phyloP scores from a whole-genome alignment of 345 rosid genomes.

The Brassica napus region DNA sequence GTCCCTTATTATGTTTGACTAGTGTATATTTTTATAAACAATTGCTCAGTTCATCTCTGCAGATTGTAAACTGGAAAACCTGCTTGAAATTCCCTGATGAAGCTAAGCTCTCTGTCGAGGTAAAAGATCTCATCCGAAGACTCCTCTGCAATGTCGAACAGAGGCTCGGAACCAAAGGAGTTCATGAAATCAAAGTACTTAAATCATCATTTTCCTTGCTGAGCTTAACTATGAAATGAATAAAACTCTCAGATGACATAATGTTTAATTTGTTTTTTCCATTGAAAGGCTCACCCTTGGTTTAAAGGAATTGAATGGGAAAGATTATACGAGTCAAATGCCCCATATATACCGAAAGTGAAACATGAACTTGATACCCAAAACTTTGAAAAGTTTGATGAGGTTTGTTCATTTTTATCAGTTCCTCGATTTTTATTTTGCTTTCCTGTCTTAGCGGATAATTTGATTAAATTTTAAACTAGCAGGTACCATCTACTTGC shows the following conservation, averaged over 20 bases:
- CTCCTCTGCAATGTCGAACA: conserved; percentile 66
- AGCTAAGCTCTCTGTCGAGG: conserved; percentile 60
- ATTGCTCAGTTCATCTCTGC: conserved; percentile 44
- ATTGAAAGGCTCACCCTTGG: conserved; percentile 58
- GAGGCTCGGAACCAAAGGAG: conserved; percentile 71
- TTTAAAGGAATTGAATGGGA: conserved; percentile 65
- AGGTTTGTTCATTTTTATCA: conserved; percentile 42
- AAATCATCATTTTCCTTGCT: conserved; percentile 23
- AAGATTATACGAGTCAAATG: conserved; percentile 56
- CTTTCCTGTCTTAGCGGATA: not conserved
- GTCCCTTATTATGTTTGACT: conserved; percentile 9
- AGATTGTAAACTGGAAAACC: conserved; percentile 72
- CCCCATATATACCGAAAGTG: conserved; percentile 67
- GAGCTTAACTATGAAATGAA: not conserved
- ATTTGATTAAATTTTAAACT: not conserved
- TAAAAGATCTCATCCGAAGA: conserved; percentile 59
- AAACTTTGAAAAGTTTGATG: conserved; percentile 73
- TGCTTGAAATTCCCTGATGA: conserved; percentile 68
- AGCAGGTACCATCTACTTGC: conserved; percentile 31
- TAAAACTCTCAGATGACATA: not conserved
- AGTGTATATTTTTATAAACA: conserved; percentile 38
- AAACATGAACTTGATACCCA: conserved; percentile 63
- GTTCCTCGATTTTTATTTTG: not conserved
- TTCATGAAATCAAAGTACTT: conserved; percentile 59
- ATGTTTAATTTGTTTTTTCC: not conserved